These are phyloP conservation scores for Novymonas esmeraldas DNA, from an alignment of 208 protist species.

Conservation along the genomic window DNA sequence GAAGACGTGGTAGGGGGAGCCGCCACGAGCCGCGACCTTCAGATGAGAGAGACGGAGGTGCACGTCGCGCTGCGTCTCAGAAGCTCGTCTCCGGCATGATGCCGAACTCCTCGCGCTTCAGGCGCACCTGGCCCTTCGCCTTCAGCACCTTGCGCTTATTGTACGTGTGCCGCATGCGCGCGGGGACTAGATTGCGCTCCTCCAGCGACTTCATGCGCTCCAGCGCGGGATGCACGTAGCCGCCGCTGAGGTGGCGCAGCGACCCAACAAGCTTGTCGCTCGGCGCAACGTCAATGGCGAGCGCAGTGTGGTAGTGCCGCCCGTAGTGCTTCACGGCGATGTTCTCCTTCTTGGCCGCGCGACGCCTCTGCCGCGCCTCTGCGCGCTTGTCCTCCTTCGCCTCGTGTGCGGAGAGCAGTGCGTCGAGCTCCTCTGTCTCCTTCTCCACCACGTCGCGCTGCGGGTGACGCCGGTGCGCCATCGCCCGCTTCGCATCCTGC, in stretches of 20 bases:
- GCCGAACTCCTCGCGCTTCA: constrained; percentile 87
- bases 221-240: constrained; percentile 71
- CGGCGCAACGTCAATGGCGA: constrained; percentile 75
- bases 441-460: constrained; percentile 46
- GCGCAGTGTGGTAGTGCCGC: constrained; percentile 79
- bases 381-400: constrained; percentile 44
- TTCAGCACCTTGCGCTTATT: constrained; percentile 91
- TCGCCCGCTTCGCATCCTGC: constrained; percentile 44
- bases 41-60: no score
- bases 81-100: constrained; percentile 79
- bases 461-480: constrained; percentile 81
- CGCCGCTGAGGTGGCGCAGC: constrained; percentile 75
- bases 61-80: constrained; percentile 27
- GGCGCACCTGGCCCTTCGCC: constrained; percentile 83
- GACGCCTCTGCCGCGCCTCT: constrained; percentile 42
- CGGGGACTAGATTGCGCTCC: constrained; percentile 89
- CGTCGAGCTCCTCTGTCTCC: constrained; percentile 66
- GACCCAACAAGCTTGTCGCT: constrained; percentile 79
- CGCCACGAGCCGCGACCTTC: no score
- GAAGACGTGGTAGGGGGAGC: no score
- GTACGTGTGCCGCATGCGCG: constrained; percentile 86
- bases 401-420: constrained; percentile 44
- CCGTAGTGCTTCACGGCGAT: constrained; percentile 82
- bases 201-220: constrained; percentile 92
- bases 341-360: constrained; percentile 60